Evolutionary conservation across 345 rosid genomes (phyloP).

Genomic region (Syzygium aqueum): DNA sequence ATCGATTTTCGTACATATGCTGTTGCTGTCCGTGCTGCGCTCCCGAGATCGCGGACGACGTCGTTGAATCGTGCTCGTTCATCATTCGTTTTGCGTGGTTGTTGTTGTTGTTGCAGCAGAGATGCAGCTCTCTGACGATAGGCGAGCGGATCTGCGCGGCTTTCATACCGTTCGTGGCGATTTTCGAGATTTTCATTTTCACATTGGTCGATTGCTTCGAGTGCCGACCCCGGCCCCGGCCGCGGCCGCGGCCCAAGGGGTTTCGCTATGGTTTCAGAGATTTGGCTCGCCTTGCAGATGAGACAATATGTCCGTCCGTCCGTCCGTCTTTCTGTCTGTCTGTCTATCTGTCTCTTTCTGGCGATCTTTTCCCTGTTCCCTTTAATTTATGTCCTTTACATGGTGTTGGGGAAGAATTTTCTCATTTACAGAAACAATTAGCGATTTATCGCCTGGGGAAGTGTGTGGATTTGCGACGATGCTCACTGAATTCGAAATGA

Average conservation of each 20-base stretch:
- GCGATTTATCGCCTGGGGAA: neutral
- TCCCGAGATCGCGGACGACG: neutral
- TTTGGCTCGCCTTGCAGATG: slow-evolving; percentile 50
- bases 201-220: slow-evolving; percentile 42
- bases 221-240: slow-evolving; percentile 6
- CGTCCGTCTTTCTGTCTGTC: neutral
- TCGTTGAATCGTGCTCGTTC: neutral
- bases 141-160: slow-evolving; percentile 65
- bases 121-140: slow-evolving; percentile 41
- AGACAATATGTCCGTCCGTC: slow-evolving; percentile 45
- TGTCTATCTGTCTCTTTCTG: neutral
- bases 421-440: neutral
- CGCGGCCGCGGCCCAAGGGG: neutral
- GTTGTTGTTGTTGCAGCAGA: slow-evolving; percentile 14
- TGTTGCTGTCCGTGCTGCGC: neutral
- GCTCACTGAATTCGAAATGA: neutral
- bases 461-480: neutral
- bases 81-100: neutral
- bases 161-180: slow-evolving; percentile 43
- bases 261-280: slow-evolving; percentile 4
- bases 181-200: slow-evolving; percentile 34
- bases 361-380: neutral
- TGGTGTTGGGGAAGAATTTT: neutral
- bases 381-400: neutral
- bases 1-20: neutral